Evolutionary conservation across 768 basidiomycete species (phyloP).

Genomic region (Rhodosporidiobolus sp.): DNA sequence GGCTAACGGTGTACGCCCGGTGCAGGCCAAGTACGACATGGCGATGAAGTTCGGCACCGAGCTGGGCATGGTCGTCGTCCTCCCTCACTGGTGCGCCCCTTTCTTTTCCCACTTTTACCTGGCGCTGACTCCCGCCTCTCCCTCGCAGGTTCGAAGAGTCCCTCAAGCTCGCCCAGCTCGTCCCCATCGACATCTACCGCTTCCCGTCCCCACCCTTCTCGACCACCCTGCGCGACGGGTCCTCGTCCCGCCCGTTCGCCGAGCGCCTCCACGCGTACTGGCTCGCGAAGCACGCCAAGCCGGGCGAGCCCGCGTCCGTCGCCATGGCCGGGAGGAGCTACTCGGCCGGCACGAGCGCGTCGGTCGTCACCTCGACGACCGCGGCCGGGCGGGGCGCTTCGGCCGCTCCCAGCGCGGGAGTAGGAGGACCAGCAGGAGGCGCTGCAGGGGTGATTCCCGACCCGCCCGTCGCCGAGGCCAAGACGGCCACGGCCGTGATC

Average conservation of each 20-base stretch:
- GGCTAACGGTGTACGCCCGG: too few species aligned
- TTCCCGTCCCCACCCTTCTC: conserved; percentile 63
- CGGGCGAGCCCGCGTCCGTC: neutral
- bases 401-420: too few species aligned
- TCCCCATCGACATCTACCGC: conserved; percentile 45
- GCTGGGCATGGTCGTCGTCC: conserved; percentile 61
- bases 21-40: conserved; percentile 60
- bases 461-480: too few species aligned
- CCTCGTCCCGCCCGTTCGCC: conserved; percentile 23
- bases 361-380: too few species aligned
- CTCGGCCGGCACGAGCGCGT: too few species aligned
- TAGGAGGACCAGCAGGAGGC: too few species aligned
- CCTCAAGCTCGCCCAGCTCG: conserved; percentile 40
- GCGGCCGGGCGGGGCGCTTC: too few species aligned
- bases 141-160: conserved; percentile 60
- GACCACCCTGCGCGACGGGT: conserved; percentile 38
- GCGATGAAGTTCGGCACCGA: conserved; percentile 51
- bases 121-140: too few species aligned
- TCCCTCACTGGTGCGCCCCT: conserved; percentile 72
- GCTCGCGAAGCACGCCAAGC: neutral
- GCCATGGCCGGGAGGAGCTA: neutral
- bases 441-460: too few species aligned
- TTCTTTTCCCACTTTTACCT: neutral
- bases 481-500: too few species aligned
- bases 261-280: conserved; percentile 19